These are phyloP conservation scores for Miscanthus lutarioriparius DNA, from an alignment of 176 grass and related monocot species.

Conservation along the genomic window DNA sequence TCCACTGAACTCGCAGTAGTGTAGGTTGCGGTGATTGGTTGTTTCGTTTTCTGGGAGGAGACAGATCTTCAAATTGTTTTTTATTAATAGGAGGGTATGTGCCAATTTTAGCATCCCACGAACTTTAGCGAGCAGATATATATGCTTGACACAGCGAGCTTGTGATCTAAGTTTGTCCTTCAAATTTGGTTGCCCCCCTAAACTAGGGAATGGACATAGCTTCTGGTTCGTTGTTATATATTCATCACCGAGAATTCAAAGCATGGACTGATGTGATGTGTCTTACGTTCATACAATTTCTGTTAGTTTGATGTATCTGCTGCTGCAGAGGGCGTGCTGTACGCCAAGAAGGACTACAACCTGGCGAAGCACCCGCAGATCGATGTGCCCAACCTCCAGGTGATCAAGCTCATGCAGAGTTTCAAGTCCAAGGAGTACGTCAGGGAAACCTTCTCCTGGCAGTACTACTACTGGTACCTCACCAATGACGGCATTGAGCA, in stretches of 20 bases:
- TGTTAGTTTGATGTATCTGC: background rate
- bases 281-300: background rate
- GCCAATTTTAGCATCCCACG: background rate
- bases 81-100: background rate
- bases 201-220: background rate
- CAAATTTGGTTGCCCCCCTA: background rate
- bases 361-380: slow-evolving; percentile 89
- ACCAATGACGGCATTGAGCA: slow-evolving; percentile 93
- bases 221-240: background rate
- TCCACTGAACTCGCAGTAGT: background rate
- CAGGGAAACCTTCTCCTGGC: slow-evolving; percentile 96
- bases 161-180: background rate
- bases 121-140: background rate
- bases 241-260: too few relatives aligned
- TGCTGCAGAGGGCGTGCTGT: slow-evolving; percentile 80
- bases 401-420: slow-evolving; percentile 99
- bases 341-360: slow-evolving; percentile 97
- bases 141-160: too few relatives aligned
- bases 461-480: slow-evolving; percentile 98
- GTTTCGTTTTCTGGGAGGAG: background rate
- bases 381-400: slow-evolving; percentile 87
- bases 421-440: slow-evolving; percentile 99
- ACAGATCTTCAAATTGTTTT: background rate
- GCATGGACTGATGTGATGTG: background rate
- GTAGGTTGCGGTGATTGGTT: background rate